Evolutionary conservation across 2,329 filamentous ascomycete species (phyloP).

Genomic region (Xylariaceae sp.): DNA sequence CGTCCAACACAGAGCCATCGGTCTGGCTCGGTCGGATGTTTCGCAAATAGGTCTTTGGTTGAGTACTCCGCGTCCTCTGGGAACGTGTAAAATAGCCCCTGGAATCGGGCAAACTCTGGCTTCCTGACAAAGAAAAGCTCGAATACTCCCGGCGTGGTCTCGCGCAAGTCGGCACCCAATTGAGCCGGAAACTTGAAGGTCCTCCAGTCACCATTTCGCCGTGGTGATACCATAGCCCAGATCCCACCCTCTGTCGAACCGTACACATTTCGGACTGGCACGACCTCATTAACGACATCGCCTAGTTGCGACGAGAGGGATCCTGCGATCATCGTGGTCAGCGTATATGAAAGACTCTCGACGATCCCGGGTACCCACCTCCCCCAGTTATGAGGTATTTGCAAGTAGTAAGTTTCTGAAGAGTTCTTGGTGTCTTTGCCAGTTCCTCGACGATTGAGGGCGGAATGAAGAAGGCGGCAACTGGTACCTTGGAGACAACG

Average conservation of each 20-base stretch:
- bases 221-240: slow-evolving; percentile 18
- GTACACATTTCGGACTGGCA: slow-evolving; percentile 18
- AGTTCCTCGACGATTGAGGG: slow-evolving; percentile 20
- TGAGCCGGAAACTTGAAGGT: slow-evolving; percentile 20
- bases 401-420: slow-evolving; percentile 14
- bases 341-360: background rate
- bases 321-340: background rate
- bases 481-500: slow-evolving; percentile 18
- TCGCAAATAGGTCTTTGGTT: slow-evolving; percentile 18
- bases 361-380: slow-evolving; percentile 4
- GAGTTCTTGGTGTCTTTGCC: slow-evolving; percentile 14
- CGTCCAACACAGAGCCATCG: slow-evolving; percentile 19
- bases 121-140: slow-evolving; percentile 20
- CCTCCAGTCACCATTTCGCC: slow-evolving; percentile 17
- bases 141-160: slow-evolving; percentile 16
- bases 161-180: slow-evolving; percentile 16
- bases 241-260: slow-evolving; percentile 20
- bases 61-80: slow-evolving; percentile 17
- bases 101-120: slow-evolving; percentile 16
- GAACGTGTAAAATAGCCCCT: slow-evolving; percentile 21
- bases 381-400: slow-evolving; percentile 21
- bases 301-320: slow-evolving; percentile 18
- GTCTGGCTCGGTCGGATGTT: slow-evolving; percentile 15
- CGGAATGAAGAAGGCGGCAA: slow-evolving; percentile 19
- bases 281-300: slow-evolving; percentile 16